Evolutionary conservation across 2,329 filamentous ascomycete genomes (phyloP).

Genomic region (Cladosporium colombiae): DNA sequence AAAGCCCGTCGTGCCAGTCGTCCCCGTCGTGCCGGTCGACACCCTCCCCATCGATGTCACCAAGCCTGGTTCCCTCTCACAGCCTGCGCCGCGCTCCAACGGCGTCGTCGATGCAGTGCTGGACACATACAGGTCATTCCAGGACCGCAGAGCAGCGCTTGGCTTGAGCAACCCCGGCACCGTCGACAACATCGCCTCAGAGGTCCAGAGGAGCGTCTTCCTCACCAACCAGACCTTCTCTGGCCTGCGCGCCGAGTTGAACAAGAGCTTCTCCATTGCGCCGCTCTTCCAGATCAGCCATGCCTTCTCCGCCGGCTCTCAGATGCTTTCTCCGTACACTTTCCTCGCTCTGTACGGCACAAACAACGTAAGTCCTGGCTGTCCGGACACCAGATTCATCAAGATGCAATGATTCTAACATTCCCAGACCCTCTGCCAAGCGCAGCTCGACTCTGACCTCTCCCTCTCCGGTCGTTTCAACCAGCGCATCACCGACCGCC

Average conservation of each 20-base stretch:
- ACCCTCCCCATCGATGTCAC: conserved; percentile 27
- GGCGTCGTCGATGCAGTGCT: conserved; percentile 35
- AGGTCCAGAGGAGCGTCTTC: conserved; percentile 95
- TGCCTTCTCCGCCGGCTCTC: conserved; percentile 88
- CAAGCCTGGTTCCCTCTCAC: conserved; percentile 23
- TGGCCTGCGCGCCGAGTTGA: conserved; percentile 91
- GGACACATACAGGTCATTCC: conserved; percentile 79
- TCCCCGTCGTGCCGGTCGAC: conserved; percentile 26
- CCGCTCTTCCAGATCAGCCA: conserved; percentile 97
- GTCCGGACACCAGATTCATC: conserved; percentile 25
- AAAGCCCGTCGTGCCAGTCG: conserved; percentile 27
- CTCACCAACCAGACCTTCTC: conserved; percentile 97
- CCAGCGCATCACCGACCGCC: conserved; percentile 77
- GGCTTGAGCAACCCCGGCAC: conserved; percentile 90
- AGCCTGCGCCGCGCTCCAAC: conserved; percentile 31
- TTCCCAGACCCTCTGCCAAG: conserved; percentile 85
- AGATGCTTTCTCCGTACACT: conserved; percentile 89
- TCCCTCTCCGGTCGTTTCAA: conserved; percentile 87
- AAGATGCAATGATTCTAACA: background rate
- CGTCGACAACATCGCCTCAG: conserved; percentile 83
- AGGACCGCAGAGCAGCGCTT: conserved; percentile 81
- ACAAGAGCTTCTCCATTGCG: conserved; percentile 90
- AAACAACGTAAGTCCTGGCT: conserved; percentile 66
- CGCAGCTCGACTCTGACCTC: conserved; percentile 90
- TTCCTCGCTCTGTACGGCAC: conserved; percentile 94